Evolutionary conservation across 148 eudicot genomes (phyloP), one percentile per base, ranked within the genome.

Genomic region (Rhododendron mucronatum): DNA sequence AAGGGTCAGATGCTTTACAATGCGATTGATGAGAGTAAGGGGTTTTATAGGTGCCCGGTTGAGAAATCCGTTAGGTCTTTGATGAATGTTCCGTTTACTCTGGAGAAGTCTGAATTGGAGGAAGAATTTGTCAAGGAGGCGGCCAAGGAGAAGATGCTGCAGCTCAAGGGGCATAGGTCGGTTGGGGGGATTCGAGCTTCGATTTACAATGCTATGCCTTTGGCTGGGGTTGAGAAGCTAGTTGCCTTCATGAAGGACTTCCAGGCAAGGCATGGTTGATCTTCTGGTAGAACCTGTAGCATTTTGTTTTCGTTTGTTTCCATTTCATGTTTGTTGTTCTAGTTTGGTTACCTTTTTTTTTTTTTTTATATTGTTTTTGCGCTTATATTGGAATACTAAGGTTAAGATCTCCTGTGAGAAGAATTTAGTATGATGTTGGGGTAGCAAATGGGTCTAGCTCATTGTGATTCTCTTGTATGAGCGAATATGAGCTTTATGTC

Each of bases 151-250:
- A 94, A 94, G 92, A 97, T 97, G 99, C 92, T 97, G 86, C 95
- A 95, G 81, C 93, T 97, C 6, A 97, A 97, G 84, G 99, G 99
- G 47, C 99, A 97, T 45, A 82, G 99, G 48, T 94, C 98, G 44
- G 99, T 97, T 53, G 99, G 99, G 0, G 99, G 99, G 4, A 93
- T 97, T 96, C 91, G 99, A 85, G 99, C 99, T 89, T 97, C 99
- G 3, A 94, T 97, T 11, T 97, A 97, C 77, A 97, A 97, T 92
- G 98, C 99, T 23, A 97, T 97, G 99, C 98, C 99, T 71, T 89
- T 91, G 88, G 96, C 96, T 89, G 99, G 99, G 82, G 98, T 97
- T 84, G 92, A 95, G 90, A 97, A 93, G 89, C 86, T 97, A 92
- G 99, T 97, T 78, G 95, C 89, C 82, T 97, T 97, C 89, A 97